Evolutionary conservation across 1,139 yeast species (phyloP), one percentile per base, ranked within the genome.

Genomic region (Saccharomyces hybrid): DNA sequence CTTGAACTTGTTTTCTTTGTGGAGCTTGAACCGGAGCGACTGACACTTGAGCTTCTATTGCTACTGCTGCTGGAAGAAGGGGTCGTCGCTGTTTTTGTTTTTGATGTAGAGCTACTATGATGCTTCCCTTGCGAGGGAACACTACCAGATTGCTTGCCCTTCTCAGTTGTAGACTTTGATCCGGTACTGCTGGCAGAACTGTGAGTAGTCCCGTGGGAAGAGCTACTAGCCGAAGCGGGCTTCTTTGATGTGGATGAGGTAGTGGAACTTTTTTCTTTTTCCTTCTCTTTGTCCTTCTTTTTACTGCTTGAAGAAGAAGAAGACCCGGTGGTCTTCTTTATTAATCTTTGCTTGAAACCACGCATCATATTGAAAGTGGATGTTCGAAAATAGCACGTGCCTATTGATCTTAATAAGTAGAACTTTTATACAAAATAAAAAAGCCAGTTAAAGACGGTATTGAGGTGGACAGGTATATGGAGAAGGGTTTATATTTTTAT

Each of bases 291-390:
- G 13, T 58, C 63, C 56, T 62, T 66, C 56, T 64, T 61, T 53
- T 63, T 63, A 48, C 51, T 53, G 38, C 55, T 57, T 41, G 57
- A 53, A 28, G 63, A 57, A 9, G 68, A 61, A 42, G 66, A 64
- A 46, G 66, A 59, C 16, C 69, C 70, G 29, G 69, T 61, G 16
- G 71, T 65, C 61, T 65, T 66, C 64, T 66, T 67, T 48, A 66
- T 67, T 57, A 67, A 57, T 59, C 75, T 72, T 61, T 74, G 77
- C 62, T 73, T 74, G 59, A 74, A 74, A 48, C 77, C 77, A 63
- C 75, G 75, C 77, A 74, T 74, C 77, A 74, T 74, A 62, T 70
- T 72, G 66, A 52, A 47, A 29, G 14, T 44, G 32, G 31, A 51
- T 34, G 20, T 32, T 20, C 20, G n/a, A 3, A 20, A 16, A 38